Evolutionary conservation across 805 yeast species (phyloP).

Genomic region (Sugiyamaella lignohabitans): DNA sequence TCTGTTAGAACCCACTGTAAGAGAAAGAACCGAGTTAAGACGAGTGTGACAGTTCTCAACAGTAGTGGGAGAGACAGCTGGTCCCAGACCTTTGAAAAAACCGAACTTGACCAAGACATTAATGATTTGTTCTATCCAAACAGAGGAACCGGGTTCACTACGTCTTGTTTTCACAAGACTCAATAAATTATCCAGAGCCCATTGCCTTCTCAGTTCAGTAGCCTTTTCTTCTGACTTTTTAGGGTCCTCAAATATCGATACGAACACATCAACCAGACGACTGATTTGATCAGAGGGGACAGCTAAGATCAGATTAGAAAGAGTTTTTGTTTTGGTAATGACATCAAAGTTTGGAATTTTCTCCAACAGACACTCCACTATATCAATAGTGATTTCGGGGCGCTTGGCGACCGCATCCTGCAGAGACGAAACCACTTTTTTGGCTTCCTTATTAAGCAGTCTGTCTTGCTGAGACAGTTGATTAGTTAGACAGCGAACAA

Average conservation of each 20-base stretch:
- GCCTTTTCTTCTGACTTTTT: slow-evolving; percentile 21
- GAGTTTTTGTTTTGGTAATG: slow-evolving; percentile 65
- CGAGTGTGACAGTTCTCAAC: slow-evolving; percentile 35
- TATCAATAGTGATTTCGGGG: slow-evolving; percentile 33
- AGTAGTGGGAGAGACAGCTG: slow-evolving; percentile 18
- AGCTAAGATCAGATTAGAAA: slow-evolving; percentile 38
- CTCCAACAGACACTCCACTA: slow-evolving; percentile 34
- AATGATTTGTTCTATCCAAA: slow-evolving; percentile 35
- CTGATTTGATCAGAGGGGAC: slow-evolving; percentile 10
- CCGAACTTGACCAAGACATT: slow-evolving; percentile 37
- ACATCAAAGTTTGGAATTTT: slow-evolving; percentile 56
- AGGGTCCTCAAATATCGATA: slow-evolving; percentile 16
- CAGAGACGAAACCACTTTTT: slow-evolving; percentile 40
- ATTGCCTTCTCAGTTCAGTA: slow-evolving; percentile 38
- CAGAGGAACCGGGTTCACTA: slow-evolving; percentile 13
- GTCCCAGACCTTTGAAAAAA: slow-evolving; percentile 34
- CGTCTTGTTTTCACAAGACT: slow-evolving; percentile 34
- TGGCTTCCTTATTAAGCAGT: slow-evolving; percentile 60
- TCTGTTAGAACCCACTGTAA: slow-evolving; percentile 42
- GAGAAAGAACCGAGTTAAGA: slow-evolving; percentile 60
- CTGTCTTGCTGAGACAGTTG: slow-evolving; percentile 66
- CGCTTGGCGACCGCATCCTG: slow-evolving; percentile 35
- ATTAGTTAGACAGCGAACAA: slow-evolving; percentile 66
- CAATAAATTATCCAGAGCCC: slow-evolving; percentile 55
- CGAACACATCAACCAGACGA: slow-evolving; percentile 23